These are phyloP conservation scores for Phytopythium montanum DNA, from an alignment of 352 stramenopile species.

Conservation along the genomic window DNA sequence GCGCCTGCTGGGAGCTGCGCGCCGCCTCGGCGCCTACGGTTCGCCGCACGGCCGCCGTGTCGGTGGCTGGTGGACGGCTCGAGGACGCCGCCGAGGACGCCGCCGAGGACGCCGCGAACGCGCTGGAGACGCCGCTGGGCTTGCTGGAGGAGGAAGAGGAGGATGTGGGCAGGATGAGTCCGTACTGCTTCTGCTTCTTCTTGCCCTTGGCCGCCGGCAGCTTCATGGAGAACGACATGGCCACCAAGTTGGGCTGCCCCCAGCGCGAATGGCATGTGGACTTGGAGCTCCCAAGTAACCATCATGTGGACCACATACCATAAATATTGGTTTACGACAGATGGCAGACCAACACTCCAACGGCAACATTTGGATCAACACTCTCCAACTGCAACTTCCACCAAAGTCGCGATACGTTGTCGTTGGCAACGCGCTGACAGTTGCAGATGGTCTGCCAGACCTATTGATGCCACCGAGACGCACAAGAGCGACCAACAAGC, in stretches of 20 bases:
- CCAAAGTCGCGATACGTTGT: no score
- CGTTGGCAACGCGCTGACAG: no score
- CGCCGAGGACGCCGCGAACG: not conserved
- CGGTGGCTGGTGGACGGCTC: no score
- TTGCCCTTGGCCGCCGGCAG: conserved; percentile 35
- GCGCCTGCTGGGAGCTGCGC: conserved; percentile 43
- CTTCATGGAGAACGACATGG: conserved; percentile 70
- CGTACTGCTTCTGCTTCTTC: conserved; percentile 46
- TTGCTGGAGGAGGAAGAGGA: not conserved
- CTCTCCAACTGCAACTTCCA: no score
- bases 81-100: not conserved
- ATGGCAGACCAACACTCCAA: no score
- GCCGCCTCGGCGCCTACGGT: conserved; percentile 43
- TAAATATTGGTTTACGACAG: no score
- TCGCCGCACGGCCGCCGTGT: conserved; percentile 15
- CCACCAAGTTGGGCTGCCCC: not conserved
- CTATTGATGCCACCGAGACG: no score
- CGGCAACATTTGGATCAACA: no score
- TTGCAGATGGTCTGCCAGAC: no score
- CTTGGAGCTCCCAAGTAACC: no score
- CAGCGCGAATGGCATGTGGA: no score
- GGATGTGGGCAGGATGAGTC: conserved; percentile 28
- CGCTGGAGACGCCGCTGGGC: not conserved
- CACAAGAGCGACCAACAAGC: no score
- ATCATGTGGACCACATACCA: not conserved